Percentiles rank a stretch among this genome's conserved stretches.
These are phyloP conservation scores for Wilcoxina mikolae DNA, from an alignment of 495 filamentous ascomycete genomes.

Conservation along the genomic window DNA sequence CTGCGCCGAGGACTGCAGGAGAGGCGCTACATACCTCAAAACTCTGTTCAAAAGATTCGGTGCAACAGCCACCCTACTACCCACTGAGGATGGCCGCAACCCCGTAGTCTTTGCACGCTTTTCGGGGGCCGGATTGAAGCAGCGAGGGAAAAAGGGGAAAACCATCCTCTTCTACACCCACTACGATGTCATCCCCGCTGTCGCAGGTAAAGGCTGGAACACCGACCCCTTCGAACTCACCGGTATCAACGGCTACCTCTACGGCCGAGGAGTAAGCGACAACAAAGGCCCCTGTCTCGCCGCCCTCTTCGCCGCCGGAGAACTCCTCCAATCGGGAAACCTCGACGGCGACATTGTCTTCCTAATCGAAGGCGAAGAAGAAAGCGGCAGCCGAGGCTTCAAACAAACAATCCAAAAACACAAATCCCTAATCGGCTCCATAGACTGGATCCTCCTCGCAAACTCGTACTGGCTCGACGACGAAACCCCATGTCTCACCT, in stretches of 20 bases:
- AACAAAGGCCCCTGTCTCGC: conserved; percentile 94
- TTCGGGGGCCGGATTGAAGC: conserved; percentile 26
- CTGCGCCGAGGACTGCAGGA: conserved; percentile 76
- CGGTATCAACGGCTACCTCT: conserved; percentile 81
- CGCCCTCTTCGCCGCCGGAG: conserved; percentile 80
- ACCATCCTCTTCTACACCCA: conserved; percentile 94
- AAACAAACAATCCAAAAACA: conserved; percentile 58
- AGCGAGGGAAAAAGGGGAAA: conserved; percentile 44
- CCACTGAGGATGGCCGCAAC: conserved; percentile 58
- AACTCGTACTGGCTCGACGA: conserved; percentile 99
- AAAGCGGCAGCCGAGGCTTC: conserved; percentile 84
- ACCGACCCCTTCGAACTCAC: conserved; percentile 72
- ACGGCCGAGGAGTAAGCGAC: conserved; percentile 91
- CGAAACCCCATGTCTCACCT: conserved; percentile 85
- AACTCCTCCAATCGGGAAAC: conserved; percentile 60
- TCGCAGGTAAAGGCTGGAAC: conserved; percentile 45
- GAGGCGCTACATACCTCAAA: conserved; percentile 79
- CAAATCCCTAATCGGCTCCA: conserved; percentile 69
- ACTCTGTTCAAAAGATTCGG: conserved; percentile 81
- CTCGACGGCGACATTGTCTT: conserved; percentile 81
- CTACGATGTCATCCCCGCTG: conserved; percentile 95
- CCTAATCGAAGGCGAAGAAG: conserved; percentile 92
- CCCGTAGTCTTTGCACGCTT: conserved; percentile 86
- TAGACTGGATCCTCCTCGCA: conserved; percentile 86
- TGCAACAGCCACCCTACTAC: conserved; percentile 70